Base-by-base conservation (phyloP, 352 stramenopile species). In the Globisporangium cederbergense region DNA sequence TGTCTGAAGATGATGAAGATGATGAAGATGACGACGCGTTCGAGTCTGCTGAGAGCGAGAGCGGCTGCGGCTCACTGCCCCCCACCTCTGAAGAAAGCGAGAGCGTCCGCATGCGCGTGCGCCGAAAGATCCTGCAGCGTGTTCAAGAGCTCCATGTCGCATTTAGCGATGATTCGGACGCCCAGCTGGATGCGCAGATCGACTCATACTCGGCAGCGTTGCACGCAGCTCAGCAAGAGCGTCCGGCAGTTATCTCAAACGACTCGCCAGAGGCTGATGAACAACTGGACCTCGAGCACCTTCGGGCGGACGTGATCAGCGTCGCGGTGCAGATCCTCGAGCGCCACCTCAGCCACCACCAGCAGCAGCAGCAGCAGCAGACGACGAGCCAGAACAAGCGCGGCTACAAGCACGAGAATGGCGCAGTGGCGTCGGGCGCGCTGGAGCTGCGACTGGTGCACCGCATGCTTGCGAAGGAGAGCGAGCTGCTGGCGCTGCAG, bases 381-480 rank as follows among this genome's bases (percentile, higher is more conserved):
- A 20, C 32, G 11, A 54, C 16, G 49, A 28, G 18, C 10, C 25
- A 40, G 11, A 43, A 25, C 1, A 14, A 70, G 40, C 50, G 66
- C 2, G 50, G 34, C 13, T 22, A 6, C 1, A 14, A 70, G 40
- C 45, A 67, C 2, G 50, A 56, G 20, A 34, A 6, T 38, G 32
- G 40, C 40, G 14, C 40, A 8, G 32, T 25, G 10, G n/a, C 30
- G 5, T 4, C n/a, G 4, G 9, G 25, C 0, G 9, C n/a, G 3
- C 43, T 78, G 0, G 72, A 78, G 50, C 68, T 75, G 4, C 47
- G 54, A 6, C 65, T 78, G 9, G 68, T 74, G 32, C 65, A 75
- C 49, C 72, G 68, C 59, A 75, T 75, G 72, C 62, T 75, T 4
- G 43, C 64, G n/a, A 78, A 78, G 45, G 71, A 78, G 62, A 64